A percentile compares a stretch with the other conserved stretches of the same genome.
Evolutionary conservation across 2,329 filamentous ascomycete genomes (phyloP).

Genomic region (Zymoseptoria tritici): DNA sequence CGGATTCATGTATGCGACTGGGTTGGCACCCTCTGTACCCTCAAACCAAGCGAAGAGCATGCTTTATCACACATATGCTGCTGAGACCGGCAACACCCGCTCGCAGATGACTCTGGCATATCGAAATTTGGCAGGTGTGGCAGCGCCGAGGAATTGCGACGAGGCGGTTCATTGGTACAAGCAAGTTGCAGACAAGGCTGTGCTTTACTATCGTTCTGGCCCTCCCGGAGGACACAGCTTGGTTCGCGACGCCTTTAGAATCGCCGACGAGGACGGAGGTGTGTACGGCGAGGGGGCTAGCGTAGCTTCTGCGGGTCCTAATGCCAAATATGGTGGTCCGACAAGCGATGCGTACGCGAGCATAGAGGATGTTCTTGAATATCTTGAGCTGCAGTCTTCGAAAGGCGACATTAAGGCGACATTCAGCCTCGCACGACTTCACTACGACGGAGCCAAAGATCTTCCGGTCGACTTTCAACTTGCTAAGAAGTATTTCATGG

Average conservation of each 20-base stretch:
- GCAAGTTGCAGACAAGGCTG: constrained; percentile 84
- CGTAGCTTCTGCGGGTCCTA: constrained; percentile 74
- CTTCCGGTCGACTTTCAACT: constrained; percentile 64
- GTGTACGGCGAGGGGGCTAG: constrained; percentile 95
- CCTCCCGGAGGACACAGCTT: constrained; percentile 80
- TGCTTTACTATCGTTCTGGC: constrained; percentile 78
- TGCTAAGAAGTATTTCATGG: constrained; percentile 73
- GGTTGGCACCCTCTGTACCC: constrained; percentile 71
- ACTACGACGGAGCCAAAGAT: constrained; percentile 77
- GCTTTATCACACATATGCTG: constrained; percentile 90
- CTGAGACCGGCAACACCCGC: constrained; percentile 69
- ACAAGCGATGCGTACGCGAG: constrained; percentile 77
- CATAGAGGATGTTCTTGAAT: constrained; percentile 90
- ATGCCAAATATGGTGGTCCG: constrained; percentile 65
- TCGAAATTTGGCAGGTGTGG: constrained; percentile 76
- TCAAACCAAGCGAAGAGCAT: constrained; percentile 85
- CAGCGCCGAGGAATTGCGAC: constrained; percentile 78
- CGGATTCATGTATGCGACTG: constrained; percentile 91
- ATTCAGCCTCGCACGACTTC: constrained; percentile 74
- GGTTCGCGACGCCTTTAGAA: constrained; percentile 69
- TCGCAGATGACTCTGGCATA: constrained; percentile 93
- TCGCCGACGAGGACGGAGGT: constrained; percentile 84
- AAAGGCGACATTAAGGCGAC: constrained; percentile 85
- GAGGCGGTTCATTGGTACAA: constrained; percentile 83
- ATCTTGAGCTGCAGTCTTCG: constrained; percentile 79